These are phyloP conservation scores for Castanea sativa DNA, from an alignment of 306 rosid species.

Conservation along the genomic window DNA sequence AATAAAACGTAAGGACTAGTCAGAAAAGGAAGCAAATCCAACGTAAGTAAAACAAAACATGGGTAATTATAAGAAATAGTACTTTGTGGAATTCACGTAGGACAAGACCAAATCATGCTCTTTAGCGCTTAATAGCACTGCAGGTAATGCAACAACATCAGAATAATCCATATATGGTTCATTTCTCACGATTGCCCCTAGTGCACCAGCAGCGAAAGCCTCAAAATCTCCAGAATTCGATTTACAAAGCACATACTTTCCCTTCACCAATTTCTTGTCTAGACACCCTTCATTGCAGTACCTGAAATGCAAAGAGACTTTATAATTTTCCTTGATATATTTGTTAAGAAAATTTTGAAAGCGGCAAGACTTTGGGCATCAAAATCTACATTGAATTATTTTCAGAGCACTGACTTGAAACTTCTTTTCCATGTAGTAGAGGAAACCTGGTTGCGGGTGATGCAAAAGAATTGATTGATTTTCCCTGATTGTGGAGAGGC, in stretches of 20 bases:
- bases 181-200: constrained; percentile 10
- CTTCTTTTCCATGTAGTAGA: not conserved
- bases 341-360: not conserved
- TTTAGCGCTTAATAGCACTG: not conserved
- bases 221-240: not conserved
- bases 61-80: too few relatives aligned
- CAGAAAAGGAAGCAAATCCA: too few relatives aligned
- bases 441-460: constrained; percentile 4
- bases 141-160: not conserved
- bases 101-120: not conserved
- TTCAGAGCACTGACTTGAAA: not conserved
- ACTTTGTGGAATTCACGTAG: not conserved
- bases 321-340: rapidly evolving
- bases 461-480: constrained; percentile 5
- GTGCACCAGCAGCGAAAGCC: constrained; percentile 18
- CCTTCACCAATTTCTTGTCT: constrained; percentile 17
- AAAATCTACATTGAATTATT: not conserved
- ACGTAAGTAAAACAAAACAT: too few relatives aligned
- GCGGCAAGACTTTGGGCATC: not conserved
- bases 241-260: constrained; percentile 35
- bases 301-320: not conserved
- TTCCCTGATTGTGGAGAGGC: not conserved
- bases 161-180: not conserved
- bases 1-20: not conserved
- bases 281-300: not conserved